phyloP scores from a whole-genome alignment of 108 stramenopile genomes.

The Skeletonema grethae region DNA sequence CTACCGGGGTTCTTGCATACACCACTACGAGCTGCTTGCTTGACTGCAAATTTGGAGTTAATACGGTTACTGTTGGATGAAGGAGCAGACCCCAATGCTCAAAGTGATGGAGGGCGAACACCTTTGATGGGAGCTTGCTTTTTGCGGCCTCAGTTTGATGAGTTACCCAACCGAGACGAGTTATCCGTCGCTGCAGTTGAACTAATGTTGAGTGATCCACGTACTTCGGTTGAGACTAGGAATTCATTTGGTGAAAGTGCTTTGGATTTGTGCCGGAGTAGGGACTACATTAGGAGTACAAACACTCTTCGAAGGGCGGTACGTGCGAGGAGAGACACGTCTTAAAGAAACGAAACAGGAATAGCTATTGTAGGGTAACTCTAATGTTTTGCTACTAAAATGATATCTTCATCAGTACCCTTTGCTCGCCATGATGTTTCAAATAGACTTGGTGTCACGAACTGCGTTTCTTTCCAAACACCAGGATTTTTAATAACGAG shows the following conservation, averaged over 20 bases:
- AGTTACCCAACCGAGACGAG: constrained; percentile 9
- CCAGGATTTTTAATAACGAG: constrained; percentile 53
- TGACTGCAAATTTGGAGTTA: constrained; percentile 40
- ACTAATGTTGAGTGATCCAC: constrained; percentile 26
- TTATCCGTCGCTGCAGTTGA: constrained; percentile 33
- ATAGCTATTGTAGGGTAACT: too few relatives aligned
- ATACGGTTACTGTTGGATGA: constrained; percentile 32
- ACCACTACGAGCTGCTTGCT: constrained; percentile 42
- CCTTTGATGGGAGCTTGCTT: constrained; percentile 53
- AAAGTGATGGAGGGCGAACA: constrained; percentile 40
- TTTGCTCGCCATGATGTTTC: constrained; percentile 69
- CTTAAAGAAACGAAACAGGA: neutral
- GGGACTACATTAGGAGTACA: constrained; percentile 35
- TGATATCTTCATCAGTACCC: constrained; percentile 82
- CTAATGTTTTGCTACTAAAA: constrained; percentile 57
- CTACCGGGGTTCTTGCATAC: constrained; percentile 44
- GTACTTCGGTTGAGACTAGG: constrained; percentile 21
- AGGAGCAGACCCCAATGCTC: constrained; percentile 47
- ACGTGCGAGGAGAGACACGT: neutral
- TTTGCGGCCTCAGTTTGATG: constrained; percentile 42
- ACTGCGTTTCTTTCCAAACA: constrained; percentile 24
- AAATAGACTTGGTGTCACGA: constrained; percentile 52
- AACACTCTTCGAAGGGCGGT: neutral
- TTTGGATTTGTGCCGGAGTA: constrained; percentile 42
- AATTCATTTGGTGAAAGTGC: constrained; percentile 54